A percentile compares a stretch with the other conserved stretches of the same genome.
Evolutionary conservation across 371 early-diverging fungal genomes (phyloP).

Genomic region (Agmasoma carcini): DNA sequence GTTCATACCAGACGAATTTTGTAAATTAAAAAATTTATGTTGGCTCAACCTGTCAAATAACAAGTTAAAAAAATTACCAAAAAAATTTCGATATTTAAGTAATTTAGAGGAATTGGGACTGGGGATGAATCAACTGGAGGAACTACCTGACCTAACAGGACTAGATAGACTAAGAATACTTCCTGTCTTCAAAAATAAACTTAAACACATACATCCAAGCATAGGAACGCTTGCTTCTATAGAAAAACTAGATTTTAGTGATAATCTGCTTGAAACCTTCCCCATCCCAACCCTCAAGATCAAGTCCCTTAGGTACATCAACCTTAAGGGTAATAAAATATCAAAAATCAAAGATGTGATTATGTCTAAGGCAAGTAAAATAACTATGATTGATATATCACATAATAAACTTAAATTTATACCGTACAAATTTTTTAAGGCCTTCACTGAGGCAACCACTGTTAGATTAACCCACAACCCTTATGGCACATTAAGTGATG

Average conservation of each 20-base stretch:
- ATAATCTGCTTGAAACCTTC: slow-evolving; percentile 46
- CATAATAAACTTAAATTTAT: slow-evolving; percentile 35
- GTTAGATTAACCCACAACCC: slow-evolving; percentile 45
- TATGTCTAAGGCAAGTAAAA: slow-evolving; percentile 1
- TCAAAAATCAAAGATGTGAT: slow-evolving; percentile 30
- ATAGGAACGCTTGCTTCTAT: slow-evolving; percentile 35
- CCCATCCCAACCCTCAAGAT: slow-evolving; percentile 37
- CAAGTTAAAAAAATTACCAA: slow-evolving; percentile 55
- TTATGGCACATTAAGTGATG: slow-evolving; percentile 24
- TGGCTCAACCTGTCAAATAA: slow-evolving; percentile 64
- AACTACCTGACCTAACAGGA: slow-evolving; percentile 54
- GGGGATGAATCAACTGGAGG: slow-evolving; percentile 57
- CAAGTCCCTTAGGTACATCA: slow-evolving; percentile 44
- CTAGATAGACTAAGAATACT: slow-evolving; percentile 50
- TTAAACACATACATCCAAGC: slow-evolving; percentile 34
- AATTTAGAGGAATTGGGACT: slow-evolving; percentile 59
- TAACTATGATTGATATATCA: slow-evolving; percentile 47
- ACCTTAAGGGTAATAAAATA: slow-evolving; percentile 49
- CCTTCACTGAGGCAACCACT: slow-evolving; percentile 37
- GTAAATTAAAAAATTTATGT: slow-evolving; percentile 54
- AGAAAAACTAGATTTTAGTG: slow-evolving; percentile 53
- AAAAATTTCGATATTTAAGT: slow-evolving; percentile 54
- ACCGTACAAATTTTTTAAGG: slow-evolving; percentile 50
- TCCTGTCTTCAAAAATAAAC: slow-evolving; percentile 51
- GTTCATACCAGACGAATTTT: slow-evolving; percentile 57